Percentiles rank a stretch among this genome's conserved stretches.
phyloP scores from a whole-genome alignment of 192 early-diverging fungal genomes.

The Backusella mclennaniae region DNA sequence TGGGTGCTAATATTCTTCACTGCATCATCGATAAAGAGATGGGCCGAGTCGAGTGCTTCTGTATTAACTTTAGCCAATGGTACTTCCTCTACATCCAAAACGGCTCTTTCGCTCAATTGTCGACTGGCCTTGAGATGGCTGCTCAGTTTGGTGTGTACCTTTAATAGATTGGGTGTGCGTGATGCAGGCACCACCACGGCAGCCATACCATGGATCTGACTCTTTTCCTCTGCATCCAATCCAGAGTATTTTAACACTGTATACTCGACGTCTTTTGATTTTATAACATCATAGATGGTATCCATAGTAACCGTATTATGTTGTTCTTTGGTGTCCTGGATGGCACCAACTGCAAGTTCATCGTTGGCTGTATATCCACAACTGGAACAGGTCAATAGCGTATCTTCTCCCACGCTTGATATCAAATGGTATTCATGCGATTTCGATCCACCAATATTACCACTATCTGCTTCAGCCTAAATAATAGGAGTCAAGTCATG shows the following conservation, averaged over 20 bases:
- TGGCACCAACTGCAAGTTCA: slow-evolving; percentile 62
- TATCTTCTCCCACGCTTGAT: slow-evolving; percentile 79
- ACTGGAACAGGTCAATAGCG: slow-evolving; percentile 62
- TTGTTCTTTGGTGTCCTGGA: neutral
- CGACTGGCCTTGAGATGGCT: neutral
- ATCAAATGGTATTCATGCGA: slow-evolving; percentile 92
- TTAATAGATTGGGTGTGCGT: slow-evolving; percentile 14
- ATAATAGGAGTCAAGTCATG: too few species aligned
- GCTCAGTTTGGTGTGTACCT: slow-evolving; percentile 10
- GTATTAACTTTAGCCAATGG: neutral
- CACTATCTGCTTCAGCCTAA: slow-evolving; percentile 86
- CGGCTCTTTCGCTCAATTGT: neutral
- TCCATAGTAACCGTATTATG: too few species aligned
- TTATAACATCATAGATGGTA: neutral
- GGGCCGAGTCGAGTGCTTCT: neutral
- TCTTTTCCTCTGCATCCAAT: neutral
- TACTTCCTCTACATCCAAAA: neutral
- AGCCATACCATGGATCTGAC: neutral
- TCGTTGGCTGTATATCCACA: slow-evolving; percentile 88
- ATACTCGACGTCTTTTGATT: neutral
- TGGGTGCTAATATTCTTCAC: neutral
- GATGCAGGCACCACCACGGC: slow-evolving; percentile 4
- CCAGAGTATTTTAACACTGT: neutral
- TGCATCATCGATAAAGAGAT: slow-evolving; percentile 27
- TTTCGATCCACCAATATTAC: slow-evolving; percentile 84